phyloP scores from a whole-genome alignment of 805 yeast species.

The Yarrowia divulgata region DNA sequence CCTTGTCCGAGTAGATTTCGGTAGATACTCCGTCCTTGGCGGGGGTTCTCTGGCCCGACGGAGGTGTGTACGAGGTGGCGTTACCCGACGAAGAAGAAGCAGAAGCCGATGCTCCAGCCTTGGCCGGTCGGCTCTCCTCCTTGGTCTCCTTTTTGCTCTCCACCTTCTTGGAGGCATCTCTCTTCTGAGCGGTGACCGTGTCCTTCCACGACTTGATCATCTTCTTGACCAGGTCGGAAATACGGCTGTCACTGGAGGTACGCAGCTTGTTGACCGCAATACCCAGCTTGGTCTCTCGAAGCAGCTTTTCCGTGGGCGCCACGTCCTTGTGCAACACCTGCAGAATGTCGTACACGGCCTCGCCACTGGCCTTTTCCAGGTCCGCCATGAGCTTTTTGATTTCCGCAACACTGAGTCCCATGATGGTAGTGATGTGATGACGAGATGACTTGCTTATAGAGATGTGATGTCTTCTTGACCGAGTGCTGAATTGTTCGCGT shows the following conservation, averaged over 20 bases:
- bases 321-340: slow-evolving; percentile 72
- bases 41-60: slow-evolving; percentile 71
- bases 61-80: slow-evolving; percentile 52
- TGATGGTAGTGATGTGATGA: slow-evolving; percentile 3
- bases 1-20: slow-evolving; percentile 71
- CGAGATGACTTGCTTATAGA: background rate
- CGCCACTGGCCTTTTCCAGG: slow-evolving; percentile 74
- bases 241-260: slow-evolving; percentile 64
- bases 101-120: slow-evolving; percentile 1
- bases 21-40: slow-evolving; percentile 81
- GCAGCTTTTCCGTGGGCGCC: slow-evolving; percentile 80
- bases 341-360: slow-evolving; percentile 70
- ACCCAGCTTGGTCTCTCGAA: slow-evolving; percentile 96
- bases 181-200: slow-evolving; percentile 62
- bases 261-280: slow-evolving; percentile 92
- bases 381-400: slow-evolving; percentile 71
- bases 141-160: slow-evolving; percentile 35
- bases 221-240: slow-evolving; percentile 74
- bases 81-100: slow-evolving; percentile 17
- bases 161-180: slow-evolving; percentile 40
- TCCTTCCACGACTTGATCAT: slow-evolving; percentile 92
- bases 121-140: slow-evolving; percentile 39
- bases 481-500: slow-evolving; percentile 15
- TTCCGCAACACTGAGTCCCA: slow-evolving; percentile 59
- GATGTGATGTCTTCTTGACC: background rate